Conservation (phyloP, 2,329 filamentous ascomycete genomes). For the Chalaropsis thielavioides region DNA sequence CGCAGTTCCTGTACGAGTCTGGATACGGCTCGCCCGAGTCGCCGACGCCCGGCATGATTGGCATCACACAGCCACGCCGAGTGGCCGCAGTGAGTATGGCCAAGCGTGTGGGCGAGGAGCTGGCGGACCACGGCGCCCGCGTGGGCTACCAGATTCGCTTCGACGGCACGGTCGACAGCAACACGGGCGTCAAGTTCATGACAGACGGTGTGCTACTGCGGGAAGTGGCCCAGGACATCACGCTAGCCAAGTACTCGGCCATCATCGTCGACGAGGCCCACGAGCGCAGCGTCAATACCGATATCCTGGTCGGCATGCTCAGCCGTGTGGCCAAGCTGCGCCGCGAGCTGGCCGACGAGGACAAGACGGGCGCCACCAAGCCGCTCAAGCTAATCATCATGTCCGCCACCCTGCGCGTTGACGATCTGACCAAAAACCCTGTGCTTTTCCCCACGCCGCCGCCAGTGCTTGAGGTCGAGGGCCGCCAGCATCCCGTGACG, state of each 20-base stretch:
- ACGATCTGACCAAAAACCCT: constrained; percentile 75
- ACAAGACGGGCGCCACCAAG: constrained; percentile 43
- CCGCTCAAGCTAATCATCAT: constrained; percentile 93
- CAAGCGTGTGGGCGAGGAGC: constrained; percentile 72
- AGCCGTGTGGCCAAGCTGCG: constrained; percentile 81
- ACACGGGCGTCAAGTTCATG: constrained; percentile 96
- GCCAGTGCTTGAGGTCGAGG: constrained; percentile 77
- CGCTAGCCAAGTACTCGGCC: constrained; percentile 76
- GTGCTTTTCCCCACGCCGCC: constrained; percentile 65
- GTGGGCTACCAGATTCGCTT: constrained; percentile 95
- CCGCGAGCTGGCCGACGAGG: constrained; percentile 56
- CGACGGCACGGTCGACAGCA: constrained; percentile 63
- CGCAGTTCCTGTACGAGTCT: constrained; percentile 88
- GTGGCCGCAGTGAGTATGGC: constrained; percentile 97
- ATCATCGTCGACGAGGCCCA: constrained; percentile 95
- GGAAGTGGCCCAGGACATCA: constrained; percentile 80
- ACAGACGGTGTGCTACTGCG: constrained; percentile 90
- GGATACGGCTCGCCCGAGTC: constrained; percentile 71
- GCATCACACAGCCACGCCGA: constrained; percentile 83
- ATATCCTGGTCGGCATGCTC: constrained; percentile 94
- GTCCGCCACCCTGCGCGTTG: constrained; percentile 86
- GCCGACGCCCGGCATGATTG: constrained; percentile 80
- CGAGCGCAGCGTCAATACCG: constrained; percentile 92
- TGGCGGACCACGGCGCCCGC: constrained; percentile 59
- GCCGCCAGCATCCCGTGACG: constrained; percentile 80